Conservation (phyloP, 352 stramenopile genomes). For the Globisporangium takayamanum region DNA sequence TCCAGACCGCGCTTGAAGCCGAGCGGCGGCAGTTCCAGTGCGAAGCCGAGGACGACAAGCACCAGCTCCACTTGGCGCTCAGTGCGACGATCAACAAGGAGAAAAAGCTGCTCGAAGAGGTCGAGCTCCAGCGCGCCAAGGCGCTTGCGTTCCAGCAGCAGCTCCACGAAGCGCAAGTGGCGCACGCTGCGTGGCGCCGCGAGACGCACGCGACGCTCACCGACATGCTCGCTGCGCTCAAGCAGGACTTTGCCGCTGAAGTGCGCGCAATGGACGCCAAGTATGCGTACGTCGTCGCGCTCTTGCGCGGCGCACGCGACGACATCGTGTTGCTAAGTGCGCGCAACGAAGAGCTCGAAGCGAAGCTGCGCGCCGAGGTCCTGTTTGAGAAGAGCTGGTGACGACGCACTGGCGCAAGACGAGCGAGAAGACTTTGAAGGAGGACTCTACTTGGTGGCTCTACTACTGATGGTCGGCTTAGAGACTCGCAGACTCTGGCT, state of each 20-base stretch:
- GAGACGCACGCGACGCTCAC: constrained; percentile 38
- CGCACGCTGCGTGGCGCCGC: constrained; percentile 49
- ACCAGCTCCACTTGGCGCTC: constrained; percentile 35
- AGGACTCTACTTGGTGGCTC: not conserved
- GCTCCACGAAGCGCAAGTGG: constrained; percentile 44
- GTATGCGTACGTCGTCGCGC: constrained; percentile 34
- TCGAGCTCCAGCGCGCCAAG: constrained; percentile 47
- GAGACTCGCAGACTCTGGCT: too few relatives aligned
- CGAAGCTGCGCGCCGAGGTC: constrained; percentile 30
- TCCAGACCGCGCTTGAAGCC: constrained; percentile 56
- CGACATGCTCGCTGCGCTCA: constrained; percentile 42
- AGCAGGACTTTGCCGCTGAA: constrained; percentile 43
- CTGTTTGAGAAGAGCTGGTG: constrained; percentile 33
- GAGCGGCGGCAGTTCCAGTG: constrained; percentile 51
- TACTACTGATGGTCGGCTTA: too few relatives aligned
- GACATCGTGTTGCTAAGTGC: constrained; percentile 51
- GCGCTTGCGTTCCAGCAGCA: constrained; percentile 52
- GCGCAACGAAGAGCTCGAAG: constrained; percentile 54
- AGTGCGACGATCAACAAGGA: constrained; percentile 62
- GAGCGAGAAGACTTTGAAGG: not conserved
- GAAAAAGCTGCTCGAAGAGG: constrained; percentile 70
- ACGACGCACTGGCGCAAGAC: not conserved
- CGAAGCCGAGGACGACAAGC: constrained; percentile 55
- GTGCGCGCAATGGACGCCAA: constrained; percentile 42
- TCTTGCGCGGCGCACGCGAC: constrained; percentile 53